These are phyloP conservation scores for Leccinum imitatum DNA, from an alignment of 768 basidiomycete genomes.

Conservation along the genomic window DNA sequence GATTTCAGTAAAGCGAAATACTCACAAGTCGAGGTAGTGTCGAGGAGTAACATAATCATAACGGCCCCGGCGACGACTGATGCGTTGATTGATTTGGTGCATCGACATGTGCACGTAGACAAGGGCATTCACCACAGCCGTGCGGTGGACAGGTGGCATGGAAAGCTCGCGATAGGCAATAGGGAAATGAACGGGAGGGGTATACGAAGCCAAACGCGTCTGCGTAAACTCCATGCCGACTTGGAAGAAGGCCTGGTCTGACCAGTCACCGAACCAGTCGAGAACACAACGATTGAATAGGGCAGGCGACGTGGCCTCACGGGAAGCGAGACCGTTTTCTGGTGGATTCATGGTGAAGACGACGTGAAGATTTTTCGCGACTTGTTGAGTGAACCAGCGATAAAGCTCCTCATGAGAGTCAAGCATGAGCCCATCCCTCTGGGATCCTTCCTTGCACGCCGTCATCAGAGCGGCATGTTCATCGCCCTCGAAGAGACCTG, in stretches of 20 bases:
- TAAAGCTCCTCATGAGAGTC: constrained; percentile 98
- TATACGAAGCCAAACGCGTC: constrained; percentile 77
- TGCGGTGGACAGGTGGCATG: constrained; percentile 86
- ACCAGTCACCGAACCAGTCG: constrained; percentile 99
- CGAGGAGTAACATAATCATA: constrained; percentile 97
- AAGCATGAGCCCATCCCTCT: constrained; percentile 95
- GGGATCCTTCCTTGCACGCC: constrained; percentile 99
- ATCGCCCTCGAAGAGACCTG: constrained; percentile 99
- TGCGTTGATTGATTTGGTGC: constrained; percentile 83
- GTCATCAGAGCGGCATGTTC: constrained; percentile 98
- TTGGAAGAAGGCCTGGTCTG: constrained; percentile 97
- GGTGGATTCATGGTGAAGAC: constrained; percentile 99
- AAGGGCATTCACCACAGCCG: constrained; percentile 89
- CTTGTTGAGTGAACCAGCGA: constrained; percentile 98
- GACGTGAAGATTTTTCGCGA: constrained; percentile 96
- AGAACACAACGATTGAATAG: constrained; percentile 98
- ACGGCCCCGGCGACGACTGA: constrained; percentile 91
- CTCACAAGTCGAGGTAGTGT: constrained; percentile 98
- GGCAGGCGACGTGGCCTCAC: constrained; percentile 96
- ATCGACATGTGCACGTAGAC: constrained; percentile 90
- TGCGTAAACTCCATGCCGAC: constrained; percentile 97
- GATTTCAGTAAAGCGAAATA: constrained; percentile 16
- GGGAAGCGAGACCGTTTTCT: constrained; percentile 90
- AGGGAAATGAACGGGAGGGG: constrained; percentile 81
- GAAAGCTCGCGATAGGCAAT: constrained; percentile 81